These are phyloP conservation scores for Yamadazyma aaseri DNA, from an alignment of 1,139 yeast genomes.

Conservation along the genomic window DNA sequence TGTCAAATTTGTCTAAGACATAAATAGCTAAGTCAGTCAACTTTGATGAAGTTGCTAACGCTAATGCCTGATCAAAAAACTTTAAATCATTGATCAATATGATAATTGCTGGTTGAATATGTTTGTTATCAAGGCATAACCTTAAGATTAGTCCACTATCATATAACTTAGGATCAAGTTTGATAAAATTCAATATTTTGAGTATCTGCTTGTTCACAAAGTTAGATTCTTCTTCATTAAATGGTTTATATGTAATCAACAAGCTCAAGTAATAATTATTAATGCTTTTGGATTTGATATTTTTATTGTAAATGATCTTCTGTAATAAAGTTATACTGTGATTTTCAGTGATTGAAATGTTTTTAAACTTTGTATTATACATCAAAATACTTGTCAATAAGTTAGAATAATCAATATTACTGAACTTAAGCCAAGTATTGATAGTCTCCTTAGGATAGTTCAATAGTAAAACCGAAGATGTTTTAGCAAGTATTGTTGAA, in stretches of 20 bases:
- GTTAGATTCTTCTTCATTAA: constrained; percentile 21
- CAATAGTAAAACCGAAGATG: constrained; percentile 63
- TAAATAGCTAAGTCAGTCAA: constrained; percentile 56
- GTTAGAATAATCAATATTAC: constrained; percentile 50
- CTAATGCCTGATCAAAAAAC: constrained; percentile 78
- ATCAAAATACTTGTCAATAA: constrained; percentile 75
- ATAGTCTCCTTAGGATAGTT: constrained; percentile 71
- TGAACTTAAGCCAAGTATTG: constrained; percentile 72
- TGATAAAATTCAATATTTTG: constrained; percentile 28
- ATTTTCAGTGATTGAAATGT: constrained; percentile 40
- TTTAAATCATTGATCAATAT: constrained; percentile 65
- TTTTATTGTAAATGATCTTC: constrained; percentile 56
- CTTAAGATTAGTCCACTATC: constrained; percentile 78
- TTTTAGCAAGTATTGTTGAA: constrained; percentile 49
- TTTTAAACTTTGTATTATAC: constrained; percentile 51
- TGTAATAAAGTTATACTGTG: constrained; percentile 66
- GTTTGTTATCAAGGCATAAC: constrained; percentile 61
- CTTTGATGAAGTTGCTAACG: constrained; percentile 63
- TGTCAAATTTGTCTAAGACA: constrained; percentile 35
- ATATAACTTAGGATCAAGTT: constrained; percentile 29
- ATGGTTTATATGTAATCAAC: constrained; percentile 55
- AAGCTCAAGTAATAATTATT: constrained; percentile 76
- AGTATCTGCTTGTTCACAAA: constrained; percentile 26
- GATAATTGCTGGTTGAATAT: constrained; percentile 64
- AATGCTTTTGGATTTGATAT: constrained; percentile 48